These are phyloP conservation scores for Paxillus involutus DNA, from an alignment of 768 basidiomycete genomes.

Conservation along the genomic window DNA sequence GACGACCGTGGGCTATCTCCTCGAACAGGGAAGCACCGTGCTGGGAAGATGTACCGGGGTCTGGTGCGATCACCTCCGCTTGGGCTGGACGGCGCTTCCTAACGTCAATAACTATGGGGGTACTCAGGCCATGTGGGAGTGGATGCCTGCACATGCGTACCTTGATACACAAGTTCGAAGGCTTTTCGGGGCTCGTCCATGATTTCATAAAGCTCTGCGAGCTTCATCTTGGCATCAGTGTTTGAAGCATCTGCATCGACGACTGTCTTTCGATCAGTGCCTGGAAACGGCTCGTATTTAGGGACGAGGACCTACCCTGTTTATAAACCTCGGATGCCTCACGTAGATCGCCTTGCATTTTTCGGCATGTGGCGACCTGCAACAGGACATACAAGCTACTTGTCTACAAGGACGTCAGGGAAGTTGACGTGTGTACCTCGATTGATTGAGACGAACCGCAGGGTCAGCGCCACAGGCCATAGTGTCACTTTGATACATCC, in stretches of 20 bases:
- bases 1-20: constrained; percentile 45
- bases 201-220: constrained; percentile 89
- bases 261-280: constrained; percentile 43
- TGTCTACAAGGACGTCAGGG: constrained; percentile 46
- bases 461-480: constrained; percentile 71
- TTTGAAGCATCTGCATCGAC: constrained; percentile 70
- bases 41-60: constrained; percentile 16
- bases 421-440: background rate
- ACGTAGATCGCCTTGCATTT: constrained; percentile 69
- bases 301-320: constrained; percentile 50
- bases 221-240: constrained; percentile 85
- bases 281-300: background rate
- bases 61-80: constrained; percentile 13
- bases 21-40: constrained; percentile 59
- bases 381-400: constrained; percentile 69
- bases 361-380: constrained; percentile 81
- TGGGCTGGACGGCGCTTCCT: constrained; percentile 41
- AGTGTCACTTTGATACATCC: too few species aligned
- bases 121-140: background rate
- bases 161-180: constrained; percentile 82
- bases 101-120: constrained; percentile 49
- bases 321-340: constrained; percentile 85
- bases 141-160: constrained; percentile 34
- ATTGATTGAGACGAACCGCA: constrained; percentile 46
- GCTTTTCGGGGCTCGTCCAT: constrained; percentile 79